Evolutionary conservation across 345 rosid genomes (phyloP), one percentile per base, ranked within the genome.

Genomic region (Pseudoturritis turrita): DNA sequence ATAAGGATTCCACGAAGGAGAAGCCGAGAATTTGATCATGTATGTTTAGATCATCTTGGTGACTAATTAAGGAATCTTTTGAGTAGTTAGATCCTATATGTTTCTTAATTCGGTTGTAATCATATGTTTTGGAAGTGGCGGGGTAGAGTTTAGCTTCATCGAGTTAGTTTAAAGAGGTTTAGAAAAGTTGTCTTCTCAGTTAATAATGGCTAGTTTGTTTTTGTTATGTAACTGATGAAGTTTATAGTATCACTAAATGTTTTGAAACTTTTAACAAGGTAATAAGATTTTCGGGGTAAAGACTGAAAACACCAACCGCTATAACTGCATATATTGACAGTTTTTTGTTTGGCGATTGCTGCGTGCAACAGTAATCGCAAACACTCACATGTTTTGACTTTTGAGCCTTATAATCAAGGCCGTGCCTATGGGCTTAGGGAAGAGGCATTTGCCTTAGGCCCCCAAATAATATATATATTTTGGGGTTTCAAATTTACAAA

Each of bases 111-210:
- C 18, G 1, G 21, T 69, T 53, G 75, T 76, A 76, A 70, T 76
- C 66, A 62, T 76, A 62, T 63, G 61, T 37, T 46, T 62, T 21
- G 12, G 35, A 76, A 69, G 69, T 68, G 78, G 73, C 36, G 57
- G 73, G 78, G 73, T 60, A 41, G 69, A 60, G 56, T 59, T 50
- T 59, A n/a, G n/a, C n/a, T n/a, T n/a, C n/a, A n/a, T n/a, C n/a
- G 52, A 70, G 79, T 76, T 70, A 65, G 65, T 67, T 68, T 39
- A 49, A 74, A 66, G 37, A 66, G 68, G 72, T 56, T 49, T 74
- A 50, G 37, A 74, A 12, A 65, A 73, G 26, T 57, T 57, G 17
- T 26, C 43, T 28, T 65, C 36, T 74, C 7, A 37, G 64, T 66
- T 4, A 73, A 47, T 55, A 47, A 57, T 65, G 52, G 67, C 72